Percentiles rank a stretch among this genome's conserved stretches.
phyloP scores from a whole-genome alignment of 2,329 filamentous ascomycete genomes.

The Teratosphaeria pseudoeucalypti region DNA sequence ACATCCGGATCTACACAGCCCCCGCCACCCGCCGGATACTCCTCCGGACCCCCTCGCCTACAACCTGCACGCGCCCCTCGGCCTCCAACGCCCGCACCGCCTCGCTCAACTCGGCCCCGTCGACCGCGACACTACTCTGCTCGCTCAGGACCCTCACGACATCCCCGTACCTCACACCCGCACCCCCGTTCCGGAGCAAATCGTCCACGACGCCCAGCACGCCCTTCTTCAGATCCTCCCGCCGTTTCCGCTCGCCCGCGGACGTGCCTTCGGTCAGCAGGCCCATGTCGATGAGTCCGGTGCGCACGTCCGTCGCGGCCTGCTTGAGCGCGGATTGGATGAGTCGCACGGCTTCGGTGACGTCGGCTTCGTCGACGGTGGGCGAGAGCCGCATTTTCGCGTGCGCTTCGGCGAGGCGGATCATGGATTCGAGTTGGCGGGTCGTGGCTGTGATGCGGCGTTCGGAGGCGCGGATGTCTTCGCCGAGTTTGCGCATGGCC shows the following conservation, averaged over 20 bases:
- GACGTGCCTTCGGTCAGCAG: conserved; percentile 90
- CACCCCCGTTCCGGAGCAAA: conserved; percentile 49
- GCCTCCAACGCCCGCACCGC: conserved; percentile 69
- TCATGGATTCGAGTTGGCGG: conserved; percentile 95
- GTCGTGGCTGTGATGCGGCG: conserved; percentile 97
- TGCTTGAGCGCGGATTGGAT: conserved; percentile 94
- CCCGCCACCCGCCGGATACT: conserved; percentile 66
- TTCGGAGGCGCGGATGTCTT: conserved; percentile 62
- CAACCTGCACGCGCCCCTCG: conserved; percentile 70
- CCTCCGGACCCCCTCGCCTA: conserved; percentile 75
- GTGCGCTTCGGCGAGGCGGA: conserved; percentile 88
- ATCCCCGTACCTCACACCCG: conserved; percentile 67
- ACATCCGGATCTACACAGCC: conserved; percentile 13
- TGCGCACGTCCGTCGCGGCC: conserved; percentile 84
- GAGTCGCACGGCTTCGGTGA: conserved; percentile 79
- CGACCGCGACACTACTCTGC: conserved; percentile 57
- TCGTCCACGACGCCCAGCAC: conserved; percentile 70
- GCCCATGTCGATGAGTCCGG: conserved; percentile 92
- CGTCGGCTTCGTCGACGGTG: conserved; percentile 69
- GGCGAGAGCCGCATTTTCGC: conserved; percentile 87
- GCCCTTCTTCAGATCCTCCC: conserved; percentile 73
- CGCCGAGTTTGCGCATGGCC: conserved; percentile 83
- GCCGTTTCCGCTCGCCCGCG: conserved; percentile 71
- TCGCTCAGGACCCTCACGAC: conserved; percentile 64
- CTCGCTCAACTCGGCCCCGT: conserved; percentile 72